Base-by-base conservation (phyloP, 306 rosid genomes). In the Begonia peltatifolia region DNA sequence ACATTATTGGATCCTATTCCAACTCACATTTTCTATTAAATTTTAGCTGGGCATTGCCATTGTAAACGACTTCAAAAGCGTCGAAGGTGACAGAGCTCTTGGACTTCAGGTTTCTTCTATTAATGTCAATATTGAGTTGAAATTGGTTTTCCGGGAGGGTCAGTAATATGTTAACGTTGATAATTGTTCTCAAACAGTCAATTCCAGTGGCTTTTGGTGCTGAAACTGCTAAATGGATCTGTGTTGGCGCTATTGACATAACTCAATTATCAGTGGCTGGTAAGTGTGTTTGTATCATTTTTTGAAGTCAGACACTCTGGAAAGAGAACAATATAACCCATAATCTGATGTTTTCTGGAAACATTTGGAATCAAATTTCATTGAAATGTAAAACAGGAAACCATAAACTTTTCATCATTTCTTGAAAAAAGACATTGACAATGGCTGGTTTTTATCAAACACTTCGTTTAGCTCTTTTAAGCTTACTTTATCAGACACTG, bases 151-250 rank as follows among this genome's bases (percentile, higher is more conserved):
- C 8, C 38, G 9, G 38, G 9, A 30, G 1, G 8, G 38, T 30
- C 38, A 30, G 2, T 50, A 38, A 44, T 7, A 38, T 22, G 15
- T 10, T 46, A 6, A 9, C 15, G 18, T 2, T 22, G 38, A 47
- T 44, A n/a, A 44, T 44, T 41, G 5, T 36, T 54, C 59, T 70
- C 70, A 73, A 18, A 51, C 76, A 92, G 99, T 92, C 96, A 53
- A 92, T 92, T 60, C 99, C 99, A 0, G 96, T 92, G 57, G 99
- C 99, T 64, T 86, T 86, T 69, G 99, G 99, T 53, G 11, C 88
- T 64, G 93, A 92, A 79, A 68, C 99, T 68, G 96, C 96, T 30
- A 92, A 92, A 60, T 92, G 99, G 99, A 92, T 92, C 35, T 92
- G 96, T 11, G 99, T 92, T 50, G 93, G 99, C 4, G 99, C 99